Conservation (phyloP, 2,329 filamentous ascomycete species). For the Claviceps monticola region DNA sequence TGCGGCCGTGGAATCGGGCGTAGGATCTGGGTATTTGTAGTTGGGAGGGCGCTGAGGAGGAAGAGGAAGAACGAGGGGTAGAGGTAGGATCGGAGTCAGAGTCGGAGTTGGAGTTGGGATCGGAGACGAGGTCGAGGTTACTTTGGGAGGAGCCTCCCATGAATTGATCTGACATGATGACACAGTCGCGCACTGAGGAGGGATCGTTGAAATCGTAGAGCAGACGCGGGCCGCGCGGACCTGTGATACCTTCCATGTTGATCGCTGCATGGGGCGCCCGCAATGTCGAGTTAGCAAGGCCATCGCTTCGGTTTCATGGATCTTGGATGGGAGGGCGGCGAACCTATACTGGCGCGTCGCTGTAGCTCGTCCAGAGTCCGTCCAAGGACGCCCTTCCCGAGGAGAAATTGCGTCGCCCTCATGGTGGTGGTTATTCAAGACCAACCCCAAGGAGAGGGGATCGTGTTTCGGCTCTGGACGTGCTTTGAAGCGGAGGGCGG, state of each 20-base stretch:
- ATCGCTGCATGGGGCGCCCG: constrained; percentile 38
- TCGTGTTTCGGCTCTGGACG: no score
- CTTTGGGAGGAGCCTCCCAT: constrained; percentile 77
- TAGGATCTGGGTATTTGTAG: constrained; percentile 29
- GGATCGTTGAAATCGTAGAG: constrained; percentile 49
- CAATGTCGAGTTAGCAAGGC: not conserved
- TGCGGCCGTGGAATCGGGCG: constrained; percentile 72
- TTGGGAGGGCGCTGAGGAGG: constrained; percentile 7
- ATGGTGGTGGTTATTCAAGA: constrained; percentile 19
- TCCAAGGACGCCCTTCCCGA: constrained; percentile 40
- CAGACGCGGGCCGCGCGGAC: constrained; percentile 46
- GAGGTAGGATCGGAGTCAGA: not conserved
- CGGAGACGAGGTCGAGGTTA: constrained; percentile 48
- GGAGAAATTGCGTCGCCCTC: constrained; percentile 29
- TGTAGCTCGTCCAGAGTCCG: constrained; percentile 48
- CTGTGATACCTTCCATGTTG: constrained; percentile 54
- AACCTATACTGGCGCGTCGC: constrained; percentile 41
- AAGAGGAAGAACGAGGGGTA: constrained; percentile 10
- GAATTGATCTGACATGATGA: constrained; percentile 74
- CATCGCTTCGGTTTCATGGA: not conserved
- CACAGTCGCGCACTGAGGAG: constrained; percentile 38
- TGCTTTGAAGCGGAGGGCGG: no score
- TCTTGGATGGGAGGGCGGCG: not conserved
- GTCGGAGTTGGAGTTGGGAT: not conserved
- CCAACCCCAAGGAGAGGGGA: no score